phyloP scores from a whole-genome alignment of 805 yeast species.

The Metschnikowia dekortorum region DNA sequence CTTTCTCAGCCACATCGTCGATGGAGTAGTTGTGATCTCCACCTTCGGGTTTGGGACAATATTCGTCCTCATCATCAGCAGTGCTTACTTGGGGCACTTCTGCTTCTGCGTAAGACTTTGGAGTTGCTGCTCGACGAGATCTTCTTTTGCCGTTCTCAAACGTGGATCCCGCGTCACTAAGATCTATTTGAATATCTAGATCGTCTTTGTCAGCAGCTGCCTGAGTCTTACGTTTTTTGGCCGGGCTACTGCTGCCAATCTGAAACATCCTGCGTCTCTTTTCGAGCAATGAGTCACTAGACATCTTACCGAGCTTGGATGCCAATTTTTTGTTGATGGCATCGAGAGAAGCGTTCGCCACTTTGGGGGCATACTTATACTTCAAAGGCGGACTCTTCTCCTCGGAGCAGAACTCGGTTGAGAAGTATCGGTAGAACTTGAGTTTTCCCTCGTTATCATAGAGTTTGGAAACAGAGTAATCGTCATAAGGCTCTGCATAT shows the following conservation, averaged over 20 bases:
- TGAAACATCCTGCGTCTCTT: slow-evolving; percentile 15
- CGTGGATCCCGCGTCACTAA: not conserved
- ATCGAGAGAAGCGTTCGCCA: slow-evolving; percentile 9
- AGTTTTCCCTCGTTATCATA: slow-evolving; percentile 71
- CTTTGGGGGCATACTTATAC: slow-evolving; percentile 6
- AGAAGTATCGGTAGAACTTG: slow-evolving; percentile 61
- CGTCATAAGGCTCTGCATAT: slow-evolving; percentile 26
- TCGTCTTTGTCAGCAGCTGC: not conserved
- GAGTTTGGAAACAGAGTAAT: slow-evolving; percentile 46
- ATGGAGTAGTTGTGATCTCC: slow-evolving; percentile 1
- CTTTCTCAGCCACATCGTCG: not conserved
- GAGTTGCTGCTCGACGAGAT: slow-evolving; percentile 3
- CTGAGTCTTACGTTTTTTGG: not conserved
- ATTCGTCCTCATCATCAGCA: slow-evolving; percentile 7
- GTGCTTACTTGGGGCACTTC: not conserved
- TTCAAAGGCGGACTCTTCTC: slow-evolving; percentile 10
- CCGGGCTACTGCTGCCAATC: not conserved
- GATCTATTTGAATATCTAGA: not conserved
- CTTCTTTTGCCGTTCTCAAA: not conserved
- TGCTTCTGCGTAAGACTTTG: slow-evolving; percentile 5
- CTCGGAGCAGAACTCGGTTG: slow-evolving; percentile 16
- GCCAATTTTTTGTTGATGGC: slow-evolving; percentile 17
- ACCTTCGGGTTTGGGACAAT: slow-evolving; percentile 5
- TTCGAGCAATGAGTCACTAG: slow-evolving; percentile 19
- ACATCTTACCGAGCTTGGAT: slow-evolving; percentile 23